phyloP scores from a whole-genome alignment of 1,284 basidiomycete species.

The Trichosporon inkin region DNA sequence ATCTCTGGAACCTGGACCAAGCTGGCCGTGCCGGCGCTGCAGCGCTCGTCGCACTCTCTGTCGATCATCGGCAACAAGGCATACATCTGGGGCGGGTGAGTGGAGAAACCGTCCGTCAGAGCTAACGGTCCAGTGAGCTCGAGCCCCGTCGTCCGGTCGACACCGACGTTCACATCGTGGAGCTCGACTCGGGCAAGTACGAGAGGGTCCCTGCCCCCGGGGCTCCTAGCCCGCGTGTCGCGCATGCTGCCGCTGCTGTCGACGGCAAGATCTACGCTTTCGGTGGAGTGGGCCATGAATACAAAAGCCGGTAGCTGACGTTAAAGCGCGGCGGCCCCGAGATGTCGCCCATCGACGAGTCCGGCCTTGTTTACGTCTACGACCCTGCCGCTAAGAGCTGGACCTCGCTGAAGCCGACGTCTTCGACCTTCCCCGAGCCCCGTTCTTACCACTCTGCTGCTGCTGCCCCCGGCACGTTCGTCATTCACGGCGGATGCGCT shows the following conservation, averaged over 20 bases:
- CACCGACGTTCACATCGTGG: constrained; percentile 27
- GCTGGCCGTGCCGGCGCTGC: constrained; percentile 13
- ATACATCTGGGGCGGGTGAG: constrained; percentile 19
- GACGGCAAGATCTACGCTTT: constrained; percentile 31
- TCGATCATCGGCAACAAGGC: constrained; percentile 16
- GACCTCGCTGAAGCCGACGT: constrained; percentile 16
- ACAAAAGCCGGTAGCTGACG: not conserved
- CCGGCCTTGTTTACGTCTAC: constrained; percentile 28
- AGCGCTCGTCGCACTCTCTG: constrained; percentile 33
- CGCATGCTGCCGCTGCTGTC: constrained; percentile 27
- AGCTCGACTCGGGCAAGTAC: constrained; percentile 25
- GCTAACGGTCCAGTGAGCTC: constrained; percentile 15
- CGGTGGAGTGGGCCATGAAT: constrained; percentile 28
- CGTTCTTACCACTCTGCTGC: constrained; percentile 29
- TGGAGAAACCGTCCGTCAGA: not conserved
- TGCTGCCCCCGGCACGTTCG: constrained; percentile 11
- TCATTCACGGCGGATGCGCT: constrained; percentile 34
- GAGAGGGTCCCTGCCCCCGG: constrained; percentile 17
- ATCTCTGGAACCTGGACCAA: constrained; percentile 8
- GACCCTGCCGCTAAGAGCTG: constrained; percentile 22
- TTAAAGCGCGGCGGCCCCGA: constrained; percentile 28
- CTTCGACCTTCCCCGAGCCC: constrained; percentile 14
- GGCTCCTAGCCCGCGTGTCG: constrained; percentile 29
- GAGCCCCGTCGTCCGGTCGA: constrained; percentile 33
- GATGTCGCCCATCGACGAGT: constrained; percentile 30